phyloP scores from a whole-genome alignment of 805 yeast genomes.

The Nakazawaea peltata region DNA sequence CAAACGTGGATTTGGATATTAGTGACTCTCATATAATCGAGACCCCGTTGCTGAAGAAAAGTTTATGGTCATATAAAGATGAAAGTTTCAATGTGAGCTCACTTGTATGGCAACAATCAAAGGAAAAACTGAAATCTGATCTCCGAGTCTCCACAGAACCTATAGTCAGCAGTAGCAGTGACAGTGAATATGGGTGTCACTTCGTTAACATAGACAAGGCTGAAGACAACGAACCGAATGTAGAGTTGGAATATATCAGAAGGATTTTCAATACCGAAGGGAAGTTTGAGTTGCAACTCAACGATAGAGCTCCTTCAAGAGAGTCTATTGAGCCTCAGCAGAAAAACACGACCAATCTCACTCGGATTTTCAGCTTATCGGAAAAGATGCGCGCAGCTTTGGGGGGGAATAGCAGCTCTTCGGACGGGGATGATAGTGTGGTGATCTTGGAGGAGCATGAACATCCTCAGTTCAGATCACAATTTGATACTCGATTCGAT shows the following conservation, averaged over 20 bases:
- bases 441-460: neutral
- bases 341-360: neutral
- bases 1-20: no score
- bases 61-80: neutral
- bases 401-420: neutral
- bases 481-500: neutral
- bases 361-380: conserved; percentile 1
- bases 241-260: conserved; percentile 8
- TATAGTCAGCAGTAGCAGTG: no score
- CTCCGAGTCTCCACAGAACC: no score
- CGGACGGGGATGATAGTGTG: neutral
- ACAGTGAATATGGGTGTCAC: no score
- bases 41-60: conserved; percentile 2
- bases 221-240: conserved; percentile 7
- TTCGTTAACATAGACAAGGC: no score
- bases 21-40: conserved; percentile 15
- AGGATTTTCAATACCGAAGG: conserved; percentile 10
- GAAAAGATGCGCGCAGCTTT: conserved; percentile 4
- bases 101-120: conserved; percentile 6
- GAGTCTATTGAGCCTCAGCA: neutral
- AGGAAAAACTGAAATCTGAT: no score
- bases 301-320: neutral
- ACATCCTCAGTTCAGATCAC: neutral
- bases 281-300: conserved; percentile 5
- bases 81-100: conserved; percentile 8